A percentile compares a stretch with the other conserved stretches of the same genome.
phyloP scores from a whole-genome alignment of 371 early-diverging fungal genomes.

The Lichtheimia corymbifera region DNA sequence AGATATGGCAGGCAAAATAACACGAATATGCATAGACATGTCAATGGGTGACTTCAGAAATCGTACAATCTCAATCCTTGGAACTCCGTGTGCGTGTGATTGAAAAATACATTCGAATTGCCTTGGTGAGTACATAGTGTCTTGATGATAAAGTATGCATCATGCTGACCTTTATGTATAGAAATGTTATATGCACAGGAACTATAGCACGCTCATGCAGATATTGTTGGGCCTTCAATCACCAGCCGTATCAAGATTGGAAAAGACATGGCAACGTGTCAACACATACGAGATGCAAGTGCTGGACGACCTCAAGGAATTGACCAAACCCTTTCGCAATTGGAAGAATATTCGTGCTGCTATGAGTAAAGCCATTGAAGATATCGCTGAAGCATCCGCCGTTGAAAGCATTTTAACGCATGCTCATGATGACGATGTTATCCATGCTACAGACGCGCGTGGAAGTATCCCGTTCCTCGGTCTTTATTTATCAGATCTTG shows the following conservation, averaged over 20 bases:
- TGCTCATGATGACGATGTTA: conserved; percentile 16
- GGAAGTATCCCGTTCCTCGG: conserved; percentile 66
- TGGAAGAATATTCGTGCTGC: conserved; percentile 60
- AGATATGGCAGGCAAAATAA: too few relatives aligned
- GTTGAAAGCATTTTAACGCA: conserved; percentile 42
- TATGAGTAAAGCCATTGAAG: conserved; percentile 52
- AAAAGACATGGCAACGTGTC: conserved; percentile 57
- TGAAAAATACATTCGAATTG: conserved; percentile 53
- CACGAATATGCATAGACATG: conserved; percentile 27
- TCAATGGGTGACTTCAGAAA: conserved; percentile 54
- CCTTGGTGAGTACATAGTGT: conserved; percentile 32
- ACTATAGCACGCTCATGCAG: conserved; percentile 62
- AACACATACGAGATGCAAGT: conserved; percentile 47
- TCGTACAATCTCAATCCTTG: conserved; percentile 31
- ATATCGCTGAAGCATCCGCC: conserved; percentile 44
- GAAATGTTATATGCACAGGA: conserved; percentile 63
- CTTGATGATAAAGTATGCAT: background rate
- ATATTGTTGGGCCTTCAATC: conserved; percentile 58
- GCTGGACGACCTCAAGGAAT: conserved; percentile 52
- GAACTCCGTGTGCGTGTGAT: conserved; percentile 42
- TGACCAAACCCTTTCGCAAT: conserved; percentile 59
- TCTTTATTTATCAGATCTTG: conserved; percentile 67
- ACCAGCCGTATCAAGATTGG: conserved; percentile 50
- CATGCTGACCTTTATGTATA: conserved; percentile 6
- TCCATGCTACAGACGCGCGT: conserved; percentile 6